A percentile compares a stretch with the other conserved stretches of the same genome.
Conservation (phyloP, 2,329 filamentous ascomycete genomes). For the Fusarium cyanostomum region DNA sequence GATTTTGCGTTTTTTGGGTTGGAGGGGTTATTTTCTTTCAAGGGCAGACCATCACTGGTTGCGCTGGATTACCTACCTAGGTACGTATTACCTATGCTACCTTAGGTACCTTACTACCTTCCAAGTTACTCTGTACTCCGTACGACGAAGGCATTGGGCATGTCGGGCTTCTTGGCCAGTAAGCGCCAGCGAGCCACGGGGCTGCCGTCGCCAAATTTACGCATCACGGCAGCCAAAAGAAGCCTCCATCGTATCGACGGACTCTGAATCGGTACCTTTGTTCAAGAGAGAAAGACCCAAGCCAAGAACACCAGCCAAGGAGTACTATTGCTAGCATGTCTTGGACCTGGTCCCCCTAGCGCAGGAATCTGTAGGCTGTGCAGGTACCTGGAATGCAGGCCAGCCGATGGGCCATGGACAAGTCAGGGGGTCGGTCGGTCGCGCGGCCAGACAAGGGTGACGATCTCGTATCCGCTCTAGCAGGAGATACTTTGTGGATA, state of each 20-base stretch:
- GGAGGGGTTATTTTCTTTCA: not conserved
- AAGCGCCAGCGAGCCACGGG: not conserved
- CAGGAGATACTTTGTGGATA: constrained; percentile 37
- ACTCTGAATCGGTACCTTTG: constrained; percentile 2
- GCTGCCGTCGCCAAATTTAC: not conserved
- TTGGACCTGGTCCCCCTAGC: constrained; percentile 19
- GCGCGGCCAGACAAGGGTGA: constrained; percentile 24
- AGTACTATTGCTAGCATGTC: constrained; percentile 38
- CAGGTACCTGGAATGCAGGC: constrained; percentile 40
- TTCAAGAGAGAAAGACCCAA: not conserved
- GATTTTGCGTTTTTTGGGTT: not conserved
- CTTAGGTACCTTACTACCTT: no score
- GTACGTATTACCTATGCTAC: no score
- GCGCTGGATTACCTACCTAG: not conserved
- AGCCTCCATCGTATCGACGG: constrained; percentile 9
- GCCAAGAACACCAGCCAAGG: not conserved
- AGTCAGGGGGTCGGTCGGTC: constrained; percentile 27
- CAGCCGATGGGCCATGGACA: constrained; percentile 14
- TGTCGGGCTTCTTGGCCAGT: not conserved
- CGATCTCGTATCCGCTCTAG: constrained; percentile 46
- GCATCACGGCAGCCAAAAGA: not conserved
- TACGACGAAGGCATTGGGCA: not conserved
- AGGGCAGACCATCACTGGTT: not conserved
- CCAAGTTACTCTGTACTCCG: no score
- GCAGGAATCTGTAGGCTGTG: constrained; percentile 39